phyloP scores from a whole-genome alignment of 1,139 yeast species.

The Saccharomycopsis hybrid region DNA sequence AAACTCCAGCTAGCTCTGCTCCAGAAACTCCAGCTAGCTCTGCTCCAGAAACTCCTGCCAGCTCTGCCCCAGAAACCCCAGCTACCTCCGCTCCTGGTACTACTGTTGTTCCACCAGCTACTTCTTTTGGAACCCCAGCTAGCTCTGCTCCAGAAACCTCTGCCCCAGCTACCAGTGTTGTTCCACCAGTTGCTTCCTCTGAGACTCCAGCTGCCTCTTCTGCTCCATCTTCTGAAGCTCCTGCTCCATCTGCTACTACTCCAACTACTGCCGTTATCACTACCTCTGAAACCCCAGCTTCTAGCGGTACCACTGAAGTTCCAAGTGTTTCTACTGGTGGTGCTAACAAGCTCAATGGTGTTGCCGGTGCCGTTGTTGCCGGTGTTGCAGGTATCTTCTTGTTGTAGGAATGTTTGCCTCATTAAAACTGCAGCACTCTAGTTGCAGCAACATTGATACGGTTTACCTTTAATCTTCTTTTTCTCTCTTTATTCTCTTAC shows the following conservation, averaged over 20 bases:
- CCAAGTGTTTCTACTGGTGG: background rate
- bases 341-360: background rate
- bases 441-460: too few relatives aligned
- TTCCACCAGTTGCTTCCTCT: background rate
- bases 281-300: background rate
- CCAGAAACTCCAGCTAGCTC: conserved; percentile 1
- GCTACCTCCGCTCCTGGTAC: background rate
- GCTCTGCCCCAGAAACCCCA: background rate
- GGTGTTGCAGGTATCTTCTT: conserved; percentile 2
- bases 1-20: background rate
- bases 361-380: background rate
- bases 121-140: background rate
- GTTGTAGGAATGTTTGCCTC: background rate
- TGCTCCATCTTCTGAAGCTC: background rate
- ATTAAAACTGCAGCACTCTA: too few relatives aligned
- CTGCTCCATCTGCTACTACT: background rate
- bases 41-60: conserved; percentile 10
- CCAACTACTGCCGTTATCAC: background rate
- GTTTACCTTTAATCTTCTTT: too few relatives aligned
- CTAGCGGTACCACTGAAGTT: background rate
- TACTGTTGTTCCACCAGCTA: conserved; percentile 14
- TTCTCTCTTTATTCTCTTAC: too few relatives aligned
- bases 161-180: background rate
- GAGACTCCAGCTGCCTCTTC: conserved; percentile 1
- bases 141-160: background rate